Evolutionary conservation across 805 yeast genomes (phyloP), one percentile per base, ranked within the genome.

Genomic region (baker's yeast (Saccharomyces cerevisiae)): DNA sequence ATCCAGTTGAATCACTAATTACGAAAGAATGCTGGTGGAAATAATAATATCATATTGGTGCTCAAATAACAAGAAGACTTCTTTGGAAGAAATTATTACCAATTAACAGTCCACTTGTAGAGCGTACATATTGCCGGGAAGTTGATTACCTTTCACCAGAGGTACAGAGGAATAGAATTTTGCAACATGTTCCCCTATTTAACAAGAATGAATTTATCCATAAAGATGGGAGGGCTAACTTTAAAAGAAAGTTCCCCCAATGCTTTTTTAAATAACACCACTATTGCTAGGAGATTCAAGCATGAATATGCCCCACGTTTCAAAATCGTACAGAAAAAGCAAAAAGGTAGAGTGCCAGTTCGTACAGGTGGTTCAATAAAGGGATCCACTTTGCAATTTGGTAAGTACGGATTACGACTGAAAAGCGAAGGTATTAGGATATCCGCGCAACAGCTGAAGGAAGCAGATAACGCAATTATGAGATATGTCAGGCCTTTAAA

Each of bases 291-390:
- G 14, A 56, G 88, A 66, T 78, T 73, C 59, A 81, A 81, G 54
- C 89, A 84, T 67, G 89, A 84, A 62, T 80, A 78, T 63, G 89
- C 89, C n/a, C 96, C 96, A 46, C 77, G 92, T 63, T 84, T 76
- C 69, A 83, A 80, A 61, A 74, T 75, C 54, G 49, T 54, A 24
- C 63, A 61, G 32, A 77, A 81, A 63, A 87, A 89, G 50, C 90
- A 88, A 72, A 94, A 94, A 70, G 99, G 99, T 28, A 79, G 97
- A 62, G 97, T 94, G 6, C 81, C 95, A 1, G 97, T 91, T 10
- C 85, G 96, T 70, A 88, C 87, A 13, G 99, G 99, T 51, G 97
- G 97, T 1, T 90, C 97, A 2, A 77, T 80, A 52, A 90, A 88
- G 69, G 99, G 99, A 30, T 85, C 92, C 49, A 79, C 88, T 2